Evolutionary conservation across 768 basidiomycete genomes (phyloP), one percentile per base, ranked within the genome.

Genomic region (Amanita jacksonii): DNA sequence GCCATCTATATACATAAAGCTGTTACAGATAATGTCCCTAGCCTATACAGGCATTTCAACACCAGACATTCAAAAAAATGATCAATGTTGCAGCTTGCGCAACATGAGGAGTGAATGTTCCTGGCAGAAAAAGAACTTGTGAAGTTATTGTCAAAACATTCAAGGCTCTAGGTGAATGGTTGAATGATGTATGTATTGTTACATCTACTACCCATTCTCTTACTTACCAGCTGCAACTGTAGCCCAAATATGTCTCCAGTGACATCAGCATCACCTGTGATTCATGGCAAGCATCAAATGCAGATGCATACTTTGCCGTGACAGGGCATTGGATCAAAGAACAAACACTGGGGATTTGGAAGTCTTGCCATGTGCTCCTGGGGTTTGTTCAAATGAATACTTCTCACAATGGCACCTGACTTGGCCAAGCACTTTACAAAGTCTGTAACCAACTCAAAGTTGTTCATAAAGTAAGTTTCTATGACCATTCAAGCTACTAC

Each of bases 311-410:
- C 50, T 64, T 65, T 50, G 66, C 59, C 0, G 60, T 65, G 4
- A 70, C 61, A 0, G 63, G 56, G 1, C 63, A 66, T 40, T 70
- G 67, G 65, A 62, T 67, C 32, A 61, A 67, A 27, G 61, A 66
- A 48, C 39, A 6, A 12, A 28, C 13, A 1, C 15, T 22, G 1
- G 46, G 52, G 6, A 49, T 47, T 0, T 68, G 62, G 63, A 45
- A 54, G 22, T 27, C 60, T 8, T 39, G 61, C n/a, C 52, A 43
- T 28, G 57, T 57, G 1, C 47, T 71, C 0, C 33, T 67, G 3
- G 67, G 66, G 1, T 69, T 69, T 54, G 12, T 28, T 28, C 27
- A 28, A 28, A 28, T 28, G 27, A 28, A 28, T 12, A 28, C 27
- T 12, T 28, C 67, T 4, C 68, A 70, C 47, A 57, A 55, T 37